Base-by-base conservation (phyloP, 2,329 filamentous ascomycete species). In the Trichoderma sp. region DNA sequence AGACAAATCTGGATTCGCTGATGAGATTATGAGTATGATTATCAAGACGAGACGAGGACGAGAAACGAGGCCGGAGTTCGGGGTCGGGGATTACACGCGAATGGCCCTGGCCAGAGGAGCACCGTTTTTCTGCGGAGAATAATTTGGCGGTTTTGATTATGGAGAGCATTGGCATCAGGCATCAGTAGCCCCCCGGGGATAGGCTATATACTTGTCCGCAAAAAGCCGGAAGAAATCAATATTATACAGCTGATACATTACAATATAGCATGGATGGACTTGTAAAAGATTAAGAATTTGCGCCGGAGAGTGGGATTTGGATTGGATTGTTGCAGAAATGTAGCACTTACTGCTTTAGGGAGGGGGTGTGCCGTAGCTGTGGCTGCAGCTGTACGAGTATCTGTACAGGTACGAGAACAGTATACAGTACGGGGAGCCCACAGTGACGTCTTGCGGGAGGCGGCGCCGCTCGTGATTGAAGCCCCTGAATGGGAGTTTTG, bases 401-500 rank as follows among this genome's bases (percentile, higher is more conserved):
- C 45, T 53, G 50, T 24, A 56, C 50, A 21, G n/a, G 50, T 21
- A 56, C 50, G 21, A 11, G 50, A 6, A 24, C 50, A 11, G 50
- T 45, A 24, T 6, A 14, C 50, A 53, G 45, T 21, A 53, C n/a
- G 45, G 21, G 50, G 21, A 65, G 38, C 12, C 63, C 63, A 45
- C 35, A 50, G 63, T 66, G 63, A 66, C 63, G 63, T 66, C 21
- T 38, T 27, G n/a, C 21, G 33, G 62, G 21, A 24, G 33, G 62
- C 62, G 62, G 16, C 16, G 35, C 62, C 6, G 11, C 16, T 65
- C 35, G 63, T 50, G 9, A 27, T 41, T 65, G 21, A 29, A 66
- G 75, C 71, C 76, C 76, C 66, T 66, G 69, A 60, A 53, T 29
- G 56, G 50, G 41, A 33, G 27, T 24, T 29, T 24, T 4, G 12